Conservation (phyloP, 1,284 basidiomycete species). For the Schizopora paradoxa region DNA sequence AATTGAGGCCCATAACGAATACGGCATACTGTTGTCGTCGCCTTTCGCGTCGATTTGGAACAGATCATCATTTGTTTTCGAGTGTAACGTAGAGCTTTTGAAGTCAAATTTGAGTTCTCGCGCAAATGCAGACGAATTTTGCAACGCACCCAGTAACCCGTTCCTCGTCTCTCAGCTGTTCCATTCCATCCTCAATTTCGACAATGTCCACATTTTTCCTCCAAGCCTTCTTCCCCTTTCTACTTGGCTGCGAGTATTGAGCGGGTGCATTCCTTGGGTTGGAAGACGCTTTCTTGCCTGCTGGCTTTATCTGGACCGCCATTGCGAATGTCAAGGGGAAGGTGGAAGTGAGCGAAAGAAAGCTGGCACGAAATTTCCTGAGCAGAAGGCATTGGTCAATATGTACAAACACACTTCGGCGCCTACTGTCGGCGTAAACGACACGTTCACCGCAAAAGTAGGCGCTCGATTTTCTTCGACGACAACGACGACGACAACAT, state of each 20-base stretch:
- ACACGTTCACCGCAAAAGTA: too few relatives aligned
- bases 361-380: too few relatives aligned
- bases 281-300: too few relatives aligned
- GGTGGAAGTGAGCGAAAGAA: too few relatives aligned
- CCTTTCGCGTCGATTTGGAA: slow-evolving; percentile 79
- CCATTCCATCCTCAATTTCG: slow-evolving; percentile 69
- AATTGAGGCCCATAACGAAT: neutral
- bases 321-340: too few relatives aligned
- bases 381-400: too few relatives aligned
- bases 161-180: slow-evolving; percentile 73
- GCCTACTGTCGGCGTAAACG: too few relatives aligned
- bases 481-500: too few relatives aligned
- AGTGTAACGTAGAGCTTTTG: slow-evolving; percentile 51
- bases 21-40: slow-evolving; percentile 62
- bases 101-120: slow-evolving; percentile 16
- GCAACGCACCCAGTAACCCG: slow-evolving; percentile 63
- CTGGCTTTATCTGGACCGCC: too few relatives aligned
- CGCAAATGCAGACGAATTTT: slow-evolving; percentile 1
- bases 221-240: slow-evolving; percentile 92
- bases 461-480: too few relatives aligned
- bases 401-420: too few relatives aligned
- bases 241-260: slow-evolving; percentile 64
- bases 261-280: too few relatives aligned
- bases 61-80: slow-evolving; percentile 64
- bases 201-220: slow-evolving; percentile 85